Evolutionary conservation across 2,329 filamentous ascomycete genomes (phyloP), one percentile per base, ranked within the genome.

Genomic region (Penicillium sp.): DNA sequence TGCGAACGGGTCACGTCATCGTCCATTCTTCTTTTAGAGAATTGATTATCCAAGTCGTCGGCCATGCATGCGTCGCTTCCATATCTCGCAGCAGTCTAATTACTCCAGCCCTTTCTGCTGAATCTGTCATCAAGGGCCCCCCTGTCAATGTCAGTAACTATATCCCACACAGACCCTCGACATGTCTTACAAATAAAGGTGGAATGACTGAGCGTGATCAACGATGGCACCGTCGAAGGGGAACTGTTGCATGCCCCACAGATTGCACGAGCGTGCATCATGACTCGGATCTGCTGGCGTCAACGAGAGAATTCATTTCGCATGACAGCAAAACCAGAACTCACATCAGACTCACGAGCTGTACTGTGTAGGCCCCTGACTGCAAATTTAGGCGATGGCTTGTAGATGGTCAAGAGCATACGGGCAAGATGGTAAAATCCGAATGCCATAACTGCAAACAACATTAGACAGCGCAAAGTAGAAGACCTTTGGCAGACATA

Each of bases 151-250:
- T 56, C 54, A 56, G 54, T 50, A 56, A 56, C 46, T 36, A 10
- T 2, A 56, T 33, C 46, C 27, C 27, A 43, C 36, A 35, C 18
- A 13, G 22, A 37, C 19, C 16, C 18, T 14, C 16, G 40, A 41
- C 10, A 47, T 33, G 33, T 35, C 47, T 47, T 39, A 59, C 57
- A 59, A 22, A 59, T 59, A 47, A 59, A 59, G 19, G 57, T 59
- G 46, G 57, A 59, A 56, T 59, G 57, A 56, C 57, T 56, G 44
- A 59, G 57, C 22, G 57, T 56, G 47, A 59, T 59, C 53, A 59
- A 51, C 22, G 57, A 59, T 36, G 57, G 57, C 40, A 59, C 57
- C 33, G 57, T 59, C 44, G 57, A 56, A 39, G 57, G 53, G 35
- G 57, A 59, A 52, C 57, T 59, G 47, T 59, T 59, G 47, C 57